These are phyloP conservation scores for Aspergillus brasiliensis DNA, from an alignment of 2,329 filamentous ascomycete genomes.

Conservation along the genomic window DNA sequence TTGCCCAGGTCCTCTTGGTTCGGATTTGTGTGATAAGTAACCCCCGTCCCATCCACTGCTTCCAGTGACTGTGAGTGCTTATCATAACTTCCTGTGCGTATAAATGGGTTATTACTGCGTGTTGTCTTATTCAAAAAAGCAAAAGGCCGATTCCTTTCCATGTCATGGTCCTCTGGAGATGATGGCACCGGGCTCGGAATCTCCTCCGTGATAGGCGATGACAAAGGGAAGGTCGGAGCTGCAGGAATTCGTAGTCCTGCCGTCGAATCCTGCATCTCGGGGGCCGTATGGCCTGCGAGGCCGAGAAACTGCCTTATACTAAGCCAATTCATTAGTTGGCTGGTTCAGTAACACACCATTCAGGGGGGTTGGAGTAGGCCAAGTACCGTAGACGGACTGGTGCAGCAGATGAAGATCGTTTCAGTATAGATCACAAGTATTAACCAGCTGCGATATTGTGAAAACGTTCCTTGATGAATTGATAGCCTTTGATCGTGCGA, in stretches of 20 bases:
- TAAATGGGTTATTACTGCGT: slow-evolving; percentile 19
- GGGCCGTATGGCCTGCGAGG: slow-evolving; percentile 22
- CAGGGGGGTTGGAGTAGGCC: not conserved
- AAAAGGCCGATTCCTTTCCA: slow-evolving; percentile 33
- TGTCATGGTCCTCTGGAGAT: slow-evolving; percentile 31
- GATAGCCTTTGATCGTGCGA: not conserved
- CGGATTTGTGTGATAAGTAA: slow-evolving; percentile 3
- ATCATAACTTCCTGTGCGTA: slow-evolving; percentile 6
- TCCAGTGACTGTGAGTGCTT: slow-evolving; percentile 1
- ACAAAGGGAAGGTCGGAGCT: slow-evolving; percentile 44
- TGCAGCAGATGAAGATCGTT: not conserved
- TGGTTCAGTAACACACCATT: not conserved
- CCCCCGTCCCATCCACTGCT: slow-evolving; percentile 19
- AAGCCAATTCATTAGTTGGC: not conserved
- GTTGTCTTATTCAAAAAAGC: slow-evolving; percentile 32
- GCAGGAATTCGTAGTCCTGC: slow-evolving; percentile 33
- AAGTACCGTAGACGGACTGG: not conserved
- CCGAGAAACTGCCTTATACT: slow-evolving; percentile 17
- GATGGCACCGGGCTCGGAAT: slow-evolving; percentile 41
- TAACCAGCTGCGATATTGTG: not conserved
- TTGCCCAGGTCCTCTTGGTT: not conserved
- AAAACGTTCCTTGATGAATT: not conserved
- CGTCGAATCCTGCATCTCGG: slow-evolving; percentile 26
- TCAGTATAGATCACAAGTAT: slow-evolving; percentile 16
- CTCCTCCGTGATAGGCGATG: slow-evolving; percentile 48